phyloP scores from a whole-genome alignment of 2,329 filamentous ascomycete genomes.

The Alternaria triticina region DNA sequence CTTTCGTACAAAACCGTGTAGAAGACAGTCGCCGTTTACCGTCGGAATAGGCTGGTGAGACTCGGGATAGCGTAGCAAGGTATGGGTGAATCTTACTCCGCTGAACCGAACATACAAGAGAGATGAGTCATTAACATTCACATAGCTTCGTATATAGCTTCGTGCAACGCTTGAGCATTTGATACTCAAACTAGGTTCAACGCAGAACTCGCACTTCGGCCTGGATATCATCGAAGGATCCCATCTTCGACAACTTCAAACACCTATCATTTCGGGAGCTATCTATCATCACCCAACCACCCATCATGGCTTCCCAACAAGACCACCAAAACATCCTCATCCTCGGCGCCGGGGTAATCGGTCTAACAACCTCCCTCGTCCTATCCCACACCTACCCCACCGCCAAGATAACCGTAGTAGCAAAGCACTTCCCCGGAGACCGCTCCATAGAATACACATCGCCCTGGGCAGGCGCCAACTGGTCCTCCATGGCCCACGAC shows the following conservation, averaged over 20 bases:
- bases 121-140: neutral
- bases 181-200: neutral
- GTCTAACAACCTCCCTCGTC: constrained; percentile 68
- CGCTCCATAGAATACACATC: constrained; percentile 91
- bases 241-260: too few species aligned
- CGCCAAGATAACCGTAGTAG: constrained; percentile 72
- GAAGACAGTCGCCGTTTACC: constrained; percentile 1
- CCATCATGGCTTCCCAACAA: constrained; percentile 16
- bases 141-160: neutral
- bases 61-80: constrained; percentile 2
- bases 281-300: neutral
- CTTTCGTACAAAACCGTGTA: neutral
- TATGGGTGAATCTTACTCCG: neutral
- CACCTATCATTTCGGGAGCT: neutral
- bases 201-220: neutral
- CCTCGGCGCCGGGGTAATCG: constrained; percentile 67
- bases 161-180: neutral
- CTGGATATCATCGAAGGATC: neutral
- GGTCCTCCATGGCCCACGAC: constrained; percentile 61
- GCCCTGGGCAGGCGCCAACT: constrained; percentile 87
- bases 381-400: constrained; percentile 61
- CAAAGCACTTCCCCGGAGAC: constrained; percentile 93
- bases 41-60: constrained; percentile 14
- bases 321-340: constrained; percentile 30
- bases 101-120: neutral